phyloP scores from a whole-genome alignment of 2,329 filamentous ascomycete genomes.

The Ceratocystis lukuohia region DNA sequence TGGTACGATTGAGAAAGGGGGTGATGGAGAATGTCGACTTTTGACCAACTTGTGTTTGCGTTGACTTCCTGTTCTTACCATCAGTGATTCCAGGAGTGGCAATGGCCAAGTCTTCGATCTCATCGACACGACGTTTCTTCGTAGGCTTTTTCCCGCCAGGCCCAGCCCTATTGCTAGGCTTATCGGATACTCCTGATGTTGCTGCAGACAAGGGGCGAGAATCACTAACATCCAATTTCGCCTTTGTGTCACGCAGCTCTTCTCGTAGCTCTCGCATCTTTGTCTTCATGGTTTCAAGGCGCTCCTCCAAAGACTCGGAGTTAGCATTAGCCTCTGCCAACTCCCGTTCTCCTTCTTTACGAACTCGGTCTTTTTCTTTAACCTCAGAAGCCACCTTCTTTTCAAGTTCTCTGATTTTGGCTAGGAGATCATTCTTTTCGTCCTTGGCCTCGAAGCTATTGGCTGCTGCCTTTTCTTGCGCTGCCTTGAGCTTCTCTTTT shows the following conservation, averaged over 20 bases:
- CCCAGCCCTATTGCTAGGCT: slow-evolving; percentile 25
- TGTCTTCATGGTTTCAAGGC: slow-evolving; percentile 52
- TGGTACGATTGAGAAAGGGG: slow-evolving; percentile 72
- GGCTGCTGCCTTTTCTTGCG: slow-evolving; percentile 11
- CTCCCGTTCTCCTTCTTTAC: slow-evolving; percentile 38
- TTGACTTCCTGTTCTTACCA: slow-evolving; percentile 44
- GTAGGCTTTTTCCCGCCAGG: slow-evolving; percentile 26
- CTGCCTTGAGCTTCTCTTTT: slow-evolving; percentile 33
- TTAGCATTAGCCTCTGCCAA: slow-evolving; percentile 48
- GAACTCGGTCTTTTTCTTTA: slow-evolving; percentile 34
- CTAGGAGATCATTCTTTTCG: slow-evolving; percentile 12
- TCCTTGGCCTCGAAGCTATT: slow-evolving; percentile 4
- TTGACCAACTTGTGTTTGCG: slow-evolving; percentile 49
- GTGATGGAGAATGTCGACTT: slow-evolving; percentile 92
- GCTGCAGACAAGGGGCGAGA: slow-evolving; percentile 12
- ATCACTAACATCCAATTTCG: slow-evolving; percentile 31
- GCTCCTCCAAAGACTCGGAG: slow-evolving; percentile 53
- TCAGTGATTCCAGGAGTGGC: slow-evolving; percentile 33
- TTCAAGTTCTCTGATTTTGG: slow-evolving; percentile 22
- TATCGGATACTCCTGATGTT: slow-evolving; percentile 19
- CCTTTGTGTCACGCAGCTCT: slow-evolving; percentile 30
- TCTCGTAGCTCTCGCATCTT: slow-evolving; percentile 54
- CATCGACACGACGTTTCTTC: slow-evolving; percentile 36
- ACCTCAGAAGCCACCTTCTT: slow-evolving; percentile 30
- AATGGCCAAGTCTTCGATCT: slow-evolving; percentile 36